A percentile compares a stretch with the other conserved stretches of the same genome.
Conservation (phyloP, 2,329 filamentous ascomycete species). For the Sarocladium oryzae region DNA sequence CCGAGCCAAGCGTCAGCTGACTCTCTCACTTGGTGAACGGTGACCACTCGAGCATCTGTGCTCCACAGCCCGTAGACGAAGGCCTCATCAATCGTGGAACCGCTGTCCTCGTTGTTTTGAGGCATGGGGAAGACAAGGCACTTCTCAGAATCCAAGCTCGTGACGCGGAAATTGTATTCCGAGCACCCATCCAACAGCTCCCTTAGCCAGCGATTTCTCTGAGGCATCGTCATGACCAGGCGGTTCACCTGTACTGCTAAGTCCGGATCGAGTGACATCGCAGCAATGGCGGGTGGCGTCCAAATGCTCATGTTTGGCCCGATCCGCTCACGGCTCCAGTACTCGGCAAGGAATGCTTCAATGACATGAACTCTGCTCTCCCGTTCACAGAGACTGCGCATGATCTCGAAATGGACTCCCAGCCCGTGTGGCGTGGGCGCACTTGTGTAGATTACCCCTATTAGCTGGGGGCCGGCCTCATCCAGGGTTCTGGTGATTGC, state of each 20-base stretch:
- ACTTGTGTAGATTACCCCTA: neutral
- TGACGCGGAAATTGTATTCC: neutral
- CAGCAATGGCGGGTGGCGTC: neutral
- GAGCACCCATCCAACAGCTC: neutral
- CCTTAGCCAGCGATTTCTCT: neutral
- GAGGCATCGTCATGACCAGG: neutral
- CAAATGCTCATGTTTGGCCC: neutral
- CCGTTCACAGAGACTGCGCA: neutral
- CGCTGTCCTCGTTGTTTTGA: too few relatives aligned
- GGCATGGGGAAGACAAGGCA: neutral
- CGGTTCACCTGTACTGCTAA: neutral
- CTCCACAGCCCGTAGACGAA: neutral
- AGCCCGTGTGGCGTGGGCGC: neutral
- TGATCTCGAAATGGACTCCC: neutral
- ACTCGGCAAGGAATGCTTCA: neutral
- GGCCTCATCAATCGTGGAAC: neutral
- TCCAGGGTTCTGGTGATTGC: neutral
- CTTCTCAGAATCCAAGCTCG: neutral
- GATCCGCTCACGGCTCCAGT: neutral
- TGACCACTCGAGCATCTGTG: neutral
- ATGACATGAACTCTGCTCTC: neutral
- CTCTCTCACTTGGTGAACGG: too few relatives aligned
- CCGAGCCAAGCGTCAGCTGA: too few relatives aligned
- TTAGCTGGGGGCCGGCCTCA: neutral
- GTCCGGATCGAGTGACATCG: neutral